phyloP scores from a whole-genome alignment of 208 protist genomes.

The Acanthamoeba sp. region DNA sequence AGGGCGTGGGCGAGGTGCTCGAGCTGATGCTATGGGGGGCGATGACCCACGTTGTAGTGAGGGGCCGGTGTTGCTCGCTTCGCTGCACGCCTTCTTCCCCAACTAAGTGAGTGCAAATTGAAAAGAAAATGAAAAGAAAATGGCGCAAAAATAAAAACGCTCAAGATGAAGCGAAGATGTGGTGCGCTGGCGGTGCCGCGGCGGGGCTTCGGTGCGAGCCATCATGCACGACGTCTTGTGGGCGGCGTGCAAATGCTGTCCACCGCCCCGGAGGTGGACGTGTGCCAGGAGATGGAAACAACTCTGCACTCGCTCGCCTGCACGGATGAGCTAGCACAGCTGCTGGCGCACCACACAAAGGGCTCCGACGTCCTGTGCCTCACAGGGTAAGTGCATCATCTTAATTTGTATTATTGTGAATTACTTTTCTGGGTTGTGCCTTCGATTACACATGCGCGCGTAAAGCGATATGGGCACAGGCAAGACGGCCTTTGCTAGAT shows the following conservation, averaged over 20 bases:
- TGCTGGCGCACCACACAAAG: background rate
- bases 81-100: background rate
- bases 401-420: background rate
- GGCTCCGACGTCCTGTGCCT: constrained; percentile 1
- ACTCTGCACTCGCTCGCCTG: no score
- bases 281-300: no score
- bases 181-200: no score
- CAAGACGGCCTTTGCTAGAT: constrained; percentile 16
- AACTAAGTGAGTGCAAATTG: no score
- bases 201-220: no score
- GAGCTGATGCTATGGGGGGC: background rate
- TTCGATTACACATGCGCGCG: background rate
- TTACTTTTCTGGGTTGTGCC: background rate
- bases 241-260: no score
- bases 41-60: background rate
- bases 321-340: background rate
- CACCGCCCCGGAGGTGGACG: no score
- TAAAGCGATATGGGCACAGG: constrained; percentile 1
- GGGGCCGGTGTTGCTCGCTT: background rate
- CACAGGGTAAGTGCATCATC: background rate
- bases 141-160: no score
- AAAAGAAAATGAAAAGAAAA: no score
- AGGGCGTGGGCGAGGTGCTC: background rate
- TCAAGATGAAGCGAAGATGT: no score
- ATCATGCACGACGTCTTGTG: no score